Base-by-base conservation (phyloP, 495 filamentous ascomycete species). In the Penicillium bovifimosum region DNA sequence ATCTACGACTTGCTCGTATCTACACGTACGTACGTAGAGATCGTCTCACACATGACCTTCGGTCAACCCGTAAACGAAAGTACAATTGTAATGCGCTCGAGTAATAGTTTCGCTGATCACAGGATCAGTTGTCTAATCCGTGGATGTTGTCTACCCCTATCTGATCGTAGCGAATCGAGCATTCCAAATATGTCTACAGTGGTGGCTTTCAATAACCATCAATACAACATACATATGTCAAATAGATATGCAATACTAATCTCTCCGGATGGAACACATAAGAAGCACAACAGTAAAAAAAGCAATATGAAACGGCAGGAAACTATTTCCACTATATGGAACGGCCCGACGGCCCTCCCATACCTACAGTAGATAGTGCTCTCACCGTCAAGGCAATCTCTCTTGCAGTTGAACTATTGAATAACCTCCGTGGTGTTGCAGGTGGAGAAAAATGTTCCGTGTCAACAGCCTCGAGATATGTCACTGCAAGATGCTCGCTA, bases 221-320 rank as follows among this genome's bases (percentile, higher is more conserved):
- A 27, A 35, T 27, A 50, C 18, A 32, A 13, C 14, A 50, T 41
- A 50, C 33, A 16, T 27, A 50, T 29, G 28, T 18, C 14, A 50
- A 50, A 50, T 41, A 16, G 17, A 33, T 50, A 35, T 47, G 33
- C 44, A 48, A 29, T 39, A n/a, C 24, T 48, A 17, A 9, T 39
- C 9, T 32, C 13, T 10, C 20, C 18, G 32, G 8, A 9, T 38
- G 27, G 14, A 39, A 41, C 14, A 41, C 8, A 50, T 13, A 28
- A 24, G 26, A 13, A 18, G 46, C 14, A 28, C n/a, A n/a, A 24
- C 20, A 17, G 29, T n/a, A n/a, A 3, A 50, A 60, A 58, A 56
- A 55, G 54, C 47, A 58, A 64, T 49, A 9, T 64, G 53, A 59
- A 41, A 62, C 55, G 16, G 31, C 50, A 59, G 58, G 26, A 28